phyloP scores from a whole-genome alignment of 176 grass and related monocot species.

The Oryza glumipatula region DNA sequence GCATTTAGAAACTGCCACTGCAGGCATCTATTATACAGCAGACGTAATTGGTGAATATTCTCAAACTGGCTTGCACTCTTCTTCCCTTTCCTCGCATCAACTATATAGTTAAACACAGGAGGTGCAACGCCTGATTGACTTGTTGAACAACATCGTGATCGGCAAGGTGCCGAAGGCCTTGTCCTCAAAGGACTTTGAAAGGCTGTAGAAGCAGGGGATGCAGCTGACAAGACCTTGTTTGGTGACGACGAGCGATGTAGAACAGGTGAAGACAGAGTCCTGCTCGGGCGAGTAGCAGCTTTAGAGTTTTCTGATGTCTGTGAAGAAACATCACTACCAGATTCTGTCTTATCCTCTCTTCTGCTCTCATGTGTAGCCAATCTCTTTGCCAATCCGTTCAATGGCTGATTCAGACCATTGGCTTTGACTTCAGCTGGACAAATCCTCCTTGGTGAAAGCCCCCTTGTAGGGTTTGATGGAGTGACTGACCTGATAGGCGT shows the following conservation, averaged over 20 bases:
- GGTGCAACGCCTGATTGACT: not conserved
- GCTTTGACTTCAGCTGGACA: slow-evolving; percentile 21
- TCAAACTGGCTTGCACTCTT: slow-evolving; percentile 59
- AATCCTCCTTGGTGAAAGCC: slow-evolving; percentile 29
- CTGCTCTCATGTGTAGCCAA: slow-evolving; percentile 25
- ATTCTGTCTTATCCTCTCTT: slow-evolving; percentile 27
- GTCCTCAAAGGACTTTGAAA: slow-evolving; percentile 45
- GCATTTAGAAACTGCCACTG: slow-evolving; percentile 78
- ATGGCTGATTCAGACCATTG: slow-evolving; percentile 25
- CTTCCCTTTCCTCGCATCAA: slow-evolving; percentile 54
- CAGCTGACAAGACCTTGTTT: slow-evolving; percentile 33
- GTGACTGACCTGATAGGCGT: slow-evolving; percentile 30
- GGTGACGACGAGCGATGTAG: slow-evolving; percentile 32
- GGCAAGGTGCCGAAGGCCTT: slow-evolving; percentile 48
- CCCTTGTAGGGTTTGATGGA: slow-evolving; percentile 4
- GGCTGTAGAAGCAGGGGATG: slow-evolving; percentile 25
- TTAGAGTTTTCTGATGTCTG: slow-evolving; percentile 36
- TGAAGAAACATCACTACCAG: slow-evolving; percentile 37
- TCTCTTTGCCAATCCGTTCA: slow-evolving; percentile 27
- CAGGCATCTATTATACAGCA: slow-evolving; percentile 57
- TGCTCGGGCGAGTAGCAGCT: not conserved
- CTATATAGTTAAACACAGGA: slow-evolving; percentile 41
- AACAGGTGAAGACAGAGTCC: slow-evolving; percentile 18
- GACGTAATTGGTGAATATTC: slow-evolving; percentile 55
- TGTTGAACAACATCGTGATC: slow-evolving; percentile 36